Conservation (phyloP, 2,329 filamentous ascomycete genomes). For the Ophiocordyceps camponoti-floridani region DNA sequence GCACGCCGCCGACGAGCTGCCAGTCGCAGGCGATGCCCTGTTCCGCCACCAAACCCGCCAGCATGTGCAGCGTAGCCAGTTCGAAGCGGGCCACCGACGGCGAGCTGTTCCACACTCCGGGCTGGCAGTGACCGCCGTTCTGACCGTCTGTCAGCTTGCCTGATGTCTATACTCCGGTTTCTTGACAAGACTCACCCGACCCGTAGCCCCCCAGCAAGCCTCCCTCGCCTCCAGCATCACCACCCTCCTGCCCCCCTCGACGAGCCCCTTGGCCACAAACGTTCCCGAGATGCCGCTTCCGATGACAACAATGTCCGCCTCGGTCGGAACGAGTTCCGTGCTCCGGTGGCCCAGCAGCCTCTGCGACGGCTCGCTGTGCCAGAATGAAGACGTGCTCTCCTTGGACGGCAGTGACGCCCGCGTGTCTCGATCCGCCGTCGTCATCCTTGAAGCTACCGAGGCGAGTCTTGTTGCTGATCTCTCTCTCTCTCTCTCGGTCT, state of each 20-base stretch:
- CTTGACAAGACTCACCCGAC: slow-evolving; percentile 37
- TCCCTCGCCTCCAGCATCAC: slow-evolving; percentile 64
- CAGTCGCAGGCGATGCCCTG: slow-evolving; percentile 54
- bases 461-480: not conserved
- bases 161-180: not conserved
- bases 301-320: slow-evolving; percentile 52
- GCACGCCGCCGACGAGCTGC: slow-evolving; percentile 42
- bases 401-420: slow-evolving; percentile 40
- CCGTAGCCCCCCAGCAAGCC: slow-evolving; percentile 69
- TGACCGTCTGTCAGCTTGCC: slow-evolving; percentile 8
- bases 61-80: slow-evolving; percentile 44
- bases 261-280: slow-evolving; percentile 48
- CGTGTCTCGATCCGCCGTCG: slow-evolving; percentile 2
- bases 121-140: slow-evolving; percentile 62
- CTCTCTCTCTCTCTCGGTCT: too few species aligned
- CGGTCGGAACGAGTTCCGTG: slow-evolving; percentile 40
- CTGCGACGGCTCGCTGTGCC: slow-evolving; percentile 50
- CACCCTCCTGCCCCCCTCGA: slow-evolving; percentile 31
- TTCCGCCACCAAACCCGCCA: slow-evolving; percentile 37
- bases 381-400: slow-evolving; percentile 49
- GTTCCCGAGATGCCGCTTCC: slow-evolving; percentile 64
- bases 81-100: slow-evolving; percentile 53
- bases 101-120: slow-evolving; percentile 42
- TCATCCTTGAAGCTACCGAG: slow-evolving; percentile 10
- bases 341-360: slow-evolving; percentile 50